Conservation (phyloP, 2,329 filamentous ascomycete genomes). For the Ophiognomonia clavigignenti-juglandacearum region DNA sequence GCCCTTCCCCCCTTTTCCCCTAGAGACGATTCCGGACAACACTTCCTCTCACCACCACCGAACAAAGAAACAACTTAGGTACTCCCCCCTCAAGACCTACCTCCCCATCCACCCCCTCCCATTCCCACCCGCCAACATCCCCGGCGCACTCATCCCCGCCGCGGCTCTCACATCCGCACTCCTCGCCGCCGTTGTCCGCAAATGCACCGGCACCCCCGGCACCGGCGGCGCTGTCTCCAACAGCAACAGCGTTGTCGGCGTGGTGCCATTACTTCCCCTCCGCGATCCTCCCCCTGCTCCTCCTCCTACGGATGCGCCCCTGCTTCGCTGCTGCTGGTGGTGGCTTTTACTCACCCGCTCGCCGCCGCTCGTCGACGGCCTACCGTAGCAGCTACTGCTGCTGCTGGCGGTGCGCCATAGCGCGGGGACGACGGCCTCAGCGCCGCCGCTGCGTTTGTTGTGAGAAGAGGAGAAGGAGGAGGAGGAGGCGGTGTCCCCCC, state of each 20-base stretch:
- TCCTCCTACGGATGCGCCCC: too few species aligned
- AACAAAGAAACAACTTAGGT: background rate
- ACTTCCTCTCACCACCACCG: background rate
- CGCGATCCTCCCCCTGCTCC: too few species aligned
- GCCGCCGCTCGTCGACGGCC: slow-evolving; percentile 13
- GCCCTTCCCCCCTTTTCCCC: too few species aligned
- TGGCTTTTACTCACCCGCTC: slow-evolving; percentile 5
- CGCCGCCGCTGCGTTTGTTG: background rate
- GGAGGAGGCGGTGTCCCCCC: too few species aligned
- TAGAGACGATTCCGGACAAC: background rate
- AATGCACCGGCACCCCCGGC: slow-evolving; percentile 10
- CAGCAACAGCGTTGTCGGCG: too few species aligned
- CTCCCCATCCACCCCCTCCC: background rate
- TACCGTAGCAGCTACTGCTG: background rate
- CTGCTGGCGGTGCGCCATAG: background rate
- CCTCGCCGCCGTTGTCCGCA: slow-evolving; percentile 3
- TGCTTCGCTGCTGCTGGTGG: too few species aligned
- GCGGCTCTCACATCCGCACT: slow-evolving; percentile 3
- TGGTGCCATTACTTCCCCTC: too few species aligned
- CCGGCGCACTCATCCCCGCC: background rate
- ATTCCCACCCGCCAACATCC: background rate
- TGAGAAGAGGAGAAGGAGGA: too few species aligned
- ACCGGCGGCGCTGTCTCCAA: slow-evolving; percentile 9
- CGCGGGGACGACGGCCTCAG: background rate
- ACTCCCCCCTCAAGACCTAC: background rate